Base-by-base conservation (phyloP, 805 yeast species). In the Kluyveromyces lactis region DNA sequence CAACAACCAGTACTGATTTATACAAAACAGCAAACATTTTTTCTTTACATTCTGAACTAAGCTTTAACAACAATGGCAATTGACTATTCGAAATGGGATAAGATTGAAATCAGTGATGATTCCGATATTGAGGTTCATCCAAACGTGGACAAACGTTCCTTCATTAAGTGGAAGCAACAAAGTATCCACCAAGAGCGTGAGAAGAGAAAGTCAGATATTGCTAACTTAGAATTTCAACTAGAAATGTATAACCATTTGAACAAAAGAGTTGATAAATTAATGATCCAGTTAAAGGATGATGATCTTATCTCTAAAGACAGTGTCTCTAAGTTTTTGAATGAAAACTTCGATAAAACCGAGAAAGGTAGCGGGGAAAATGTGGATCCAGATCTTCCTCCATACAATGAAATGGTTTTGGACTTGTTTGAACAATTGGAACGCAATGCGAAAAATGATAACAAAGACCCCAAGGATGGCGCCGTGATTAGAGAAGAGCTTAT, bases 21-120 rank as follows among this genome's bases (percentile, higher is more conserved):
- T n/a, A n/a, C n/a, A n/a, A n/a, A n/a, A n/a, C n/a, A n/a, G n/a
- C n/a, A n/a, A n/a, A n/a, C n/a, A n/a, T n/a, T n/a, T n/a, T n/a
- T n/a, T n/a, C n/a, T n/a, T n/a, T n/a, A n/a, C n/a, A n/a, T n/a
- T n/a, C n/a, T n/a, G n/a, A n/a, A n/a, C 24, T 21, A 21, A 9
- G 24, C 24, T 21, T 21, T 7, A 27, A 17, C 21, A 6, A 46
- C 18, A 18, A 85, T 84, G 94, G 79, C 85, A 24, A 79, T 92
- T 48, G 98, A 92, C 60, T 92, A 92, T 64, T 86, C 96, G 9
- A 92, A 90, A 59, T 92, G 98, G 97, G 99, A 92, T 63, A 86
- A 86, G 58, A 76, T 92, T 43, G 98, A 92, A 60, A 67, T 92
- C 29, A 86, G 96, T 16, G 99, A 92, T 59, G 99, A 92, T 62